These are phyloP conservation scores for Chondrostereum purpureum DNA, from an alignment of 1,284 basidiomycete species.

Conservation along the genomic window DNA sequence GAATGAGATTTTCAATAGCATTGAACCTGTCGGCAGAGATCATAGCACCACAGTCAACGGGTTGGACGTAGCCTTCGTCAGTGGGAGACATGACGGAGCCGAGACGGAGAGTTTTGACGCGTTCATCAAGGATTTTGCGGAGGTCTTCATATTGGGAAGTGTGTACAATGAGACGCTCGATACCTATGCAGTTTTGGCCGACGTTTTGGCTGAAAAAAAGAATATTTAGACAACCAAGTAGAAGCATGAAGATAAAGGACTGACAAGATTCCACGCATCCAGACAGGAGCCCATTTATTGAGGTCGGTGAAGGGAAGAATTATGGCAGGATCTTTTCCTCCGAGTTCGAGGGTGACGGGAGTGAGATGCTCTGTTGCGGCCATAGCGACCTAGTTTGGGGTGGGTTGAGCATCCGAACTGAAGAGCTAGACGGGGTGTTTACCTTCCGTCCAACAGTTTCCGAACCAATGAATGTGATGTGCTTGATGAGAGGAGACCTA, in stretches of 20 bases:
- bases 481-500: slow-evolving; percentile 71
- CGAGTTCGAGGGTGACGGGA: slow-evolving; percentile 87
- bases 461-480: slow-evolving; percentile 89
- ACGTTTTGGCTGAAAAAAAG: slow-evolving; percentile 68
- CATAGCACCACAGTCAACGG: slow-evolving; percentile 80
- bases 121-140: slow-evolving; percentile 55
- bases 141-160: slow-evolving; percentile 69
- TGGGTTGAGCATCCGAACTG: slow-evolving; percentile 6
- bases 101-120: slow-evolving; percentile 59
- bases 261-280: slow-evolving; percentile 87
- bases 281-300: slow-evolving; percentile 60
- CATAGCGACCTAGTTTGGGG: slow-evolving; percentile 52
- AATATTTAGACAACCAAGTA: no score
- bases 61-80: slow-evolving; percentile 59
- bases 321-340: slow-evolving; percentile 78
- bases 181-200: slow-evolving; percentile 96
- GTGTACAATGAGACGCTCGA: slow-evolving; percentile 89
- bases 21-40: slow-evolving; percentile 66
- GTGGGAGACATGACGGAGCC: slow-evolving; percentile 63
- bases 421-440: slow-evolving; percentile 9
- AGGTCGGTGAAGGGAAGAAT: slow-evolving; percentile 71
- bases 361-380: slow-evolving; percentile 84
- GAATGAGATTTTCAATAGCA: slow-evolving; percentile 65
- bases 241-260: slow-evolving; percentile 25
- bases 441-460: slow-evolving; percentile 86